Evolutionary conservation across 805 yeast genomes (phyloP), one percentile per base, ranked within the genome.

Genomic region (Candida verbasci): DNA sequence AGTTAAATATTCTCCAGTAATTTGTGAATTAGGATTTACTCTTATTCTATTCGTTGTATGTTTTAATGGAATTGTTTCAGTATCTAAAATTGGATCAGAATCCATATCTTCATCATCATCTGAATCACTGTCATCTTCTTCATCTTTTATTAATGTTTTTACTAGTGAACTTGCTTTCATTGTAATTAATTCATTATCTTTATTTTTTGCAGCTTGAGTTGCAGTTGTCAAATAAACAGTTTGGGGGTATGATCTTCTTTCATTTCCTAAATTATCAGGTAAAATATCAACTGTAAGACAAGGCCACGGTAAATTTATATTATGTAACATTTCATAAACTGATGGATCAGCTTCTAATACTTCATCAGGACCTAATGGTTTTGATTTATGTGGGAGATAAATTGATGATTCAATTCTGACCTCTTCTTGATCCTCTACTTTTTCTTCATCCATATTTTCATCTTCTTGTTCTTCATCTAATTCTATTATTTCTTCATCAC

Each of bases 301-400:
- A 9, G 98, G 97, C 97, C 97, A 93, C 50, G 95, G 94, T 60
- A 91, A 67, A 58, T 86, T 86, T 41, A 91, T 86, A 50, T 85
- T 86, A 60, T 93, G 98, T 40, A 93, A 67, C 97, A 93, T 93
- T 53, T 91, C 95, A 58, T 93, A 93, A 3, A 91, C 96, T 6
- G 88, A 70, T 30, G 96, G 96, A 63, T 93, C 98, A 1, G 97
- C 96, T 64, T 91, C 97, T 55, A 93, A 71, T 9, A 84, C 94
- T 66, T 93, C 97, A 64, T 87, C 95, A 2, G 95, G 94, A 1
- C 96, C 97, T 47, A 93, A 71, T 5, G 96, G 96, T 50, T 77
- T 80, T 18, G 93, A 82, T 62, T 80, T 74, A 56, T 88, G 95
- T 15, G 98, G 97, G 46, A 93, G 69, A 62, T 86, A 93, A 29